Percentiles rank a stretch among this genome's conserved stretches.
These are phyloP conservation scores for Sphaceloma murrayae DNA, from an alignment of 2,329 filamentous ascomycete species.

Conservation along the genomic window DNA sequence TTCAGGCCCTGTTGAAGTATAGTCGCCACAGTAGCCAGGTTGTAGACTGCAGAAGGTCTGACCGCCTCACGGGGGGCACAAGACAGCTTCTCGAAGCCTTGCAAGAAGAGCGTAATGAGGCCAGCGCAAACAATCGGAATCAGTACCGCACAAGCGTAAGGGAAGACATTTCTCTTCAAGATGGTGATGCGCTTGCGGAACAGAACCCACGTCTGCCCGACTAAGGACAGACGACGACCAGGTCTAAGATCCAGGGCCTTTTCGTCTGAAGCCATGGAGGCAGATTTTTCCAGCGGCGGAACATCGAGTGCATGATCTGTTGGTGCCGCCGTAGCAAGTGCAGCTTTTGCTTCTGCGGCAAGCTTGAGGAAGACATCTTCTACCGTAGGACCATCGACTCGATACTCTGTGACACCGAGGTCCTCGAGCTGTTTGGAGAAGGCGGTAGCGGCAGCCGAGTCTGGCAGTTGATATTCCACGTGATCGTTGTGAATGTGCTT, in stretches of 20 bases:
- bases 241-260: constrained; percentile 46
- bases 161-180: constrained; percentile 66
- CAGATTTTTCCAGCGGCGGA: constrained; percentile 14
- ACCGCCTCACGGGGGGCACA: constrained; percentile 34
- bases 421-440: constrained; percentile 62
- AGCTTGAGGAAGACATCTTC: constrained; percentile 87
- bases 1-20: constrained; percentile 21
- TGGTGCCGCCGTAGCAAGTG: constrained; percentile 18
- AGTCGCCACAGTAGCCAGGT: constrained; percentile 21
- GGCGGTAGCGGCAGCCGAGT: constrained; percentile 59
- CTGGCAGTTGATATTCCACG: constrained; percentile 60
- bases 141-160: constrained; percentile 63
- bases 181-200: constrained; percentile 71
- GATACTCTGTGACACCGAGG: constrained; percentile 62
- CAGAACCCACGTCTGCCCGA: constrained; percentile 61
- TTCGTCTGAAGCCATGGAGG: constrained; percentile 18
- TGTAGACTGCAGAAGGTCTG: neutral
- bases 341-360: constrained; percentile 62
- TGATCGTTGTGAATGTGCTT: constrained; percentile 55
- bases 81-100: constrained; percentile 43
- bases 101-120: constrained; percentile 67
- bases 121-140: constrained; percentile 73
- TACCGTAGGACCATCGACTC: constrained; percentile 79
- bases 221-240: constrained; percentile 59
- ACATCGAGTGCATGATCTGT: constrained; percentile 19